Conservation (phyloP, 2,329 filamentous ascomycete genomes). For the Aspergillus hortae region DNA sequence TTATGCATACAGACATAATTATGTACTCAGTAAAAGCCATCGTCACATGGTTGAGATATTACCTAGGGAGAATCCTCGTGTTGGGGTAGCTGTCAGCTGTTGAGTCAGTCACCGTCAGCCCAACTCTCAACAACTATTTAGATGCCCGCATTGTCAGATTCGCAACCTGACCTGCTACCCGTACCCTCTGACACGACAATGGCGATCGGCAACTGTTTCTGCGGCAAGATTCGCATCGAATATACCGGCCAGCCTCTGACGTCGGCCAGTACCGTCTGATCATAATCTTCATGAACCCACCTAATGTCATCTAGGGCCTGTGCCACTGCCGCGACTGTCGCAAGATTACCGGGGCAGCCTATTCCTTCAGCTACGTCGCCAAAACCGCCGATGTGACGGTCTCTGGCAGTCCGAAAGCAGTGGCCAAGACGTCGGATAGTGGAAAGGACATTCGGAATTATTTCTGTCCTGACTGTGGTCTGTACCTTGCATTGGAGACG, state of each 20-base stretch:
- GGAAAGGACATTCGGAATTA: slow-evolving; percentile 34
- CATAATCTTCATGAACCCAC: not conserved
- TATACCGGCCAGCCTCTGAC: slow-evolving; percentile 27
- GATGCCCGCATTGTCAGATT: too few species aligned
- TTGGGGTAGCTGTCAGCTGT: too few species aligned
- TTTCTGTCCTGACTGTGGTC: slow-evolving; percentile 38
- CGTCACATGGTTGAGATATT: too few species aligned
- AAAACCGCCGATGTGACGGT: slow-evolving; percentile 26
- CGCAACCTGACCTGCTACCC: too few species aligned
- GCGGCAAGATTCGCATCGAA: slow-evolving; percentile 34
- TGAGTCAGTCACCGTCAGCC: too few species aligned
- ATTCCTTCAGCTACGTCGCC: slow-evolving; percentile 29
- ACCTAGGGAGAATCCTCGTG: too few species aligned
- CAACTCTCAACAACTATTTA: too few species aligned
- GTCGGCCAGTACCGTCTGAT: slow-evolving; percentile 20
- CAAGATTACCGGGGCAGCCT: slow-evolving; percentile 33
- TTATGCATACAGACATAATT: not conserved
- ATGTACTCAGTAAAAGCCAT: too few species aligned
- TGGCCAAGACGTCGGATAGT: slow-evolving; percentile 33
- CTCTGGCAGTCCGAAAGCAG: slow-evolving; percentile 31
- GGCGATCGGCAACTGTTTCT: slow-evolving; percentile 34
- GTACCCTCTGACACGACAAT: slow-evolving; percentile 14
- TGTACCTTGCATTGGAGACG: slow-evolving; percentile 6
- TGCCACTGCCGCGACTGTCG: slow-evolving; percentile 41
- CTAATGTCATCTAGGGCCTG: slow-evolving; percentile 23